Evolutionary conservation across 345 rosid species (phyloP).

Genomic region (Alliaria petiolata): DNA sequence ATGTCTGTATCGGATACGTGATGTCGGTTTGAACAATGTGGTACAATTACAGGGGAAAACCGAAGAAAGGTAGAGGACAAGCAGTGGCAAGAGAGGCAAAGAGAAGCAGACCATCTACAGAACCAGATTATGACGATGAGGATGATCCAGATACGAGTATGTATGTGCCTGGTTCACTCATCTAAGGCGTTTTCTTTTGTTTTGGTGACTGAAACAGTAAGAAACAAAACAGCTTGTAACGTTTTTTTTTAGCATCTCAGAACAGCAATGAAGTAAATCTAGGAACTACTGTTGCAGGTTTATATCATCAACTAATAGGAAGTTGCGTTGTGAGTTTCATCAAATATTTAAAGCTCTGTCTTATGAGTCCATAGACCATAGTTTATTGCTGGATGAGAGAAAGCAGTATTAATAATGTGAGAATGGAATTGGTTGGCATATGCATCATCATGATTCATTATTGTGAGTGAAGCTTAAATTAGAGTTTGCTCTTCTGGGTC

Average conservation of each 20-base stretch:
- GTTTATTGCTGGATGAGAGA: background rate
- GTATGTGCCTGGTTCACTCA: constrained; percentile 31
- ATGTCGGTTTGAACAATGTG: background rate
- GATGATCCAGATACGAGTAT: constrained; percentile 73
- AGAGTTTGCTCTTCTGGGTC: constrained; percentile 17
- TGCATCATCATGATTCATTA: constrained; percentile 28
- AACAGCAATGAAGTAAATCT: constrained; percentile 5
- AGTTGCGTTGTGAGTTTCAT: background rate
- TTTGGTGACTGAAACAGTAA: constrained; percentile 10
- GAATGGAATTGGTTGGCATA: constrained; percentile 31
- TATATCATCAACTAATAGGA: background rate
- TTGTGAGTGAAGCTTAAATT: constrained; percentile 11
- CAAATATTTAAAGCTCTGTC: background rate
- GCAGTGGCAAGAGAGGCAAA: constrained; percentile 58
- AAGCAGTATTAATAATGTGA: constrained; percentile 14
- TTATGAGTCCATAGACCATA: background rate
- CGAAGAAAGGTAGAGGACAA: constrained; percentile 90
- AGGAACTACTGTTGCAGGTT: constrained; percentile 11
- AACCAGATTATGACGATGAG: constrained; percentile 89
- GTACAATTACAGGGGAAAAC: constrained; percentile 63
- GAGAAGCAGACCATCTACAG: constrained; percentile 69
- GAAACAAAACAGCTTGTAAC: constrained; percentile 3
- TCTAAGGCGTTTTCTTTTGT: constrained; percentile 9
- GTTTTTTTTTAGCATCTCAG: background rate
- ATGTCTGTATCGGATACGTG: background rate